These are phyloP conservation scores for Piloderma croceum DNA, from an alignment of 768 basidiomycete species.

Conservation along the genomic window DNA sequence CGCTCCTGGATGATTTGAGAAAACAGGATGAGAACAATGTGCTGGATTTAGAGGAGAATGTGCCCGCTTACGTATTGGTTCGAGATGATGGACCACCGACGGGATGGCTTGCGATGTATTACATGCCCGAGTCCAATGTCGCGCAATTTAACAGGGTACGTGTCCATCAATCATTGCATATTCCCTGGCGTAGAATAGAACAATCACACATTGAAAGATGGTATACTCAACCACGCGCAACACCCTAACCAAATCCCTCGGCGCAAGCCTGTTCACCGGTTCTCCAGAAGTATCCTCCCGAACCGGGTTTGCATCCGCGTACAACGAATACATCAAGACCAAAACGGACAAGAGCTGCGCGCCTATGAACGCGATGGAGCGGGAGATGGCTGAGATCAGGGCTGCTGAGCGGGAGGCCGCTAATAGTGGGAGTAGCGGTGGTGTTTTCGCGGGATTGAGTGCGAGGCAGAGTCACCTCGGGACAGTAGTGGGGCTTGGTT, in stretches of 20 bases:
- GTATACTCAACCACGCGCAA: conserved; percentile 78
- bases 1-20: conserved; percentile 59
- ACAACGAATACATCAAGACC: conserved; percentile 64
- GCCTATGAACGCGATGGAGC: conserved; percentile 80
- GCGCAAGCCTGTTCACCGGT: conserved; percentile 66
- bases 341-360: too few species aligned
- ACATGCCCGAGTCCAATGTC: conserved; percentile 77
- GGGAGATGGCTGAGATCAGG: conserved; percentile 72
- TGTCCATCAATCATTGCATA: background rate
- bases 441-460: conserved; percentile 53
- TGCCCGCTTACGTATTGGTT: conserved; percentile 73
- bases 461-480: conserved; percentile 53
- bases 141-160: conserved; percentile 79
- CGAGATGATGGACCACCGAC: conserved; percentile 53
- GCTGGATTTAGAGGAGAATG: conserved; percentile 53
- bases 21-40: conserved; percentile 44
- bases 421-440: conserved; percentile 38
- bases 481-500: conserved; percentile 56
- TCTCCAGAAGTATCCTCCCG: conserved; percentile 76
- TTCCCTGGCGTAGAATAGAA: background rate
- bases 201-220: conserved; percentile 52
- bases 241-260: conserved; percentile 65
- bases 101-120: conserved; percentile 72
- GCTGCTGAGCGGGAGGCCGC: conserved; percentile 63
- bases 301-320: conserved; percentile 67